Percentiles rank a stretch among this genome's conserved stretches.
Conservation (phyloP, 305 asterid species). For the Lippia alba region DNA sequence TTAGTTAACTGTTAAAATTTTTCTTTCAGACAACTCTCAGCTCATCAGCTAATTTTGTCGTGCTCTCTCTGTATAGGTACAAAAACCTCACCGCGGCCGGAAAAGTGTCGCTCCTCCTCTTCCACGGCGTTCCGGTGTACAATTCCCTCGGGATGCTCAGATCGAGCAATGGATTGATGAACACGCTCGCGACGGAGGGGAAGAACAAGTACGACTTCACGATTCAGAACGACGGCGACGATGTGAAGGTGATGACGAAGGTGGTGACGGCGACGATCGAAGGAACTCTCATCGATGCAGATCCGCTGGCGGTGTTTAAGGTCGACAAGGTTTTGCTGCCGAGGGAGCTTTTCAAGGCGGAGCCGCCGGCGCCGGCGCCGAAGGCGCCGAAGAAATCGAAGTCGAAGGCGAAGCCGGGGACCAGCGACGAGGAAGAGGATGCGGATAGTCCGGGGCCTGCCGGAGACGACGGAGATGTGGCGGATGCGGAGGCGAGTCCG, state of each 20-base stretch:
- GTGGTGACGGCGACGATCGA: conserved; percentile 48
- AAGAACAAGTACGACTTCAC: conserved; percentile 52
- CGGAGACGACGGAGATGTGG: conserved; percentile 41
- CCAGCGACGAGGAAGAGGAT: conserved; percentile 16
- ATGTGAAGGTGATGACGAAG: conserved; percentile 50
- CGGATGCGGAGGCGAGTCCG: conserved; percentile 41
- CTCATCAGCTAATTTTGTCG: too few species aligned
- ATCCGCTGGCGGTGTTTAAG: conserved; percentile 50
- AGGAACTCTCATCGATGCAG: conserved; percentile 47
- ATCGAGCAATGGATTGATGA: conserved; percentile 50
- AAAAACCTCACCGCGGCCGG: conserved; percentile 51
- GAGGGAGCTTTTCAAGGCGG: conserved; percentile 53
- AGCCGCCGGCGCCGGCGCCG: conserved; percentile 51
- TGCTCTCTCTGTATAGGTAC: too few species aligned
- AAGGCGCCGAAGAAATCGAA: conserved; percentile 40
- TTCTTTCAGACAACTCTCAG: too few species aligned
- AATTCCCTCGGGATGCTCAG: conserved; percentile 45
- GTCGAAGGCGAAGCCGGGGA: conserved; percentile 3
- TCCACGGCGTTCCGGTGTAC: conserved; percentile 50
- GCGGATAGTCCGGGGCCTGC: conserved; percentile 48
- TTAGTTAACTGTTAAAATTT: too few species aligned
- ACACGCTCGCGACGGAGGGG: conserved; percentile 52
- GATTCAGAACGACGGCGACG: conserved; percentile 53
- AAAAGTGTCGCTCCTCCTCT: conserved; percentile 41
- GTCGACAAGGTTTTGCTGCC: conserved; percentile 50